Conservation (phyloP, 2,329 filamentous ascomycete genomes). For the Colletotrichum shisoi region DNA sequence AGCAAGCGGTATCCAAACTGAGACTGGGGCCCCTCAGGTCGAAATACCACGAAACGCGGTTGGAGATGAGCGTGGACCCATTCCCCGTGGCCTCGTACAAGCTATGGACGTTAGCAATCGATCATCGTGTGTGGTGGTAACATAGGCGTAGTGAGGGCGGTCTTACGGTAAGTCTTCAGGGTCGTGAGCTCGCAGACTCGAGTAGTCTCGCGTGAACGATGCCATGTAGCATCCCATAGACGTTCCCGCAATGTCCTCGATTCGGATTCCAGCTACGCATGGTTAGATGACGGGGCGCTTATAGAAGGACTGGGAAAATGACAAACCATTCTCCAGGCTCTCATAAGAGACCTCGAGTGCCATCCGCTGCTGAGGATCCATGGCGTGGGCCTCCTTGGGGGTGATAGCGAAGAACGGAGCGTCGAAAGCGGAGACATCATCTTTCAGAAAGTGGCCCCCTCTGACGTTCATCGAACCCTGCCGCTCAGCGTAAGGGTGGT, state of each 20-base stretch:
- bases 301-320: no score
- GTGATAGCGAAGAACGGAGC: slow-evolving; percentile 42
- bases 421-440: slow-evolving; percentile 43
- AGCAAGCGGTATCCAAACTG: slow-evolving; percentile 61
- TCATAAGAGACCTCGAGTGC: slow-evolving; percentile 44
- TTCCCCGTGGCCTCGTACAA: slow-evolving; percentile 54
- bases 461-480: no score
- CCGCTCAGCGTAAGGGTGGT: no score
- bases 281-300: no score
- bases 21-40: slow-evolving; percentile 57
- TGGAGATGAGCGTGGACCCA: slow-evolving; percentile 51
- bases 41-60: slow-evolving; percentile 57
- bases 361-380: slow-evolving; percentile 45
- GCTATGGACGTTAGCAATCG: no score
- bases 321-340: slow-evolving; percentile 42
- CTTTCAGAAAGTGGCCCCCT: slow-evolving; percentile 43
- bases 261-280: slow-evolving; percentile 30
- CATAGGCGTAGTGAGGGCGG: no score
- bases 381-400: slow-evolving; percentile 35
- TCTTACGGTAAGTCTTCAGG: slow-evolving; percentile 42
- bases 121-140: no score
- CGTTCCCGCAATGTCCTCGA: slow-evolving; percentile 27
- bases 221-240: slow-evolving; percentile 45
- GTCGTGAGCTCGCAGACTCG: slow-evolving; percentile 39
- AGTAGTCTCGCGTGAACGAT: slow-evolving; percentile 43